A percentile compares a stretch with the other conserved stretches of the same genome.
phyloP scores from a whole-genome alignment of 176 grass and related monocot species.

The Tillandsia fasciculata region DNA sequence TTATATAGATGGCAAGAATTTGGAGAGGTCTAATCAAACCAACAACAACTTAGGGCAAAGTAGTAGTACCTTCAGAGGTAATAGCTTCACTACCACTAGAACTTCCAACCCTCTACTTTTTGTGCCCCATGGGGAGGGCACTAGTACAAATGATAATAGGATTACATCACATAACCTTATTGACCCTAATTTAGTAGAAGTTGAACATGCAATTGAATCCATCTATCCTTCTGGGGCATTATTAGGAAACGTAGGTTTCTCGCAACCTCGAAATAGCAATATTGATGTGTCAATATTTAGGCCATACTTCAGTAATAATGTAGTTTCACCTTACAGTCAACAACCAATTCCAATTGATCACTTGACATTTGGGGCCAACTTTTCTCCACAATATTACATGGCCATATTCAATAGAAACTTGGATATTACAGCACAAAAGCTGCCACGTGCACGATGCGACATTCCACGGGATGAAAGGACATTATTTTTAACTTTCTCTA shows the following conservation, averaged over 20 bases:
- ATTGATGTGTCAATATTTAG: background rate
- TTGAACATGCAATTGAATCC: background rate
- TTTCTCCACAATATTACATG: background rate
- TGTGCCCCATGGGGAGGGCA: conserved; percentile 1
- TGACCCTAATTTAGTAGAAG: background rate
- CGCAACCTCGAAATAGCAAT: background rate
- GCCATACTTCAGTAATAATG: background rate
- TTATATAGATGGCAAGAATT: background rate
- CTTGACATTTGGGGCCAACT: background rate
- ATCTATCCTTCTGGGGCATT: background rate
- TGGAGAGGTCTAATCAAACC: background rate
- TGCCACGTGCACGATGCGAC: background rate
- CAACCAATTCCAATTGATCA: background rate
- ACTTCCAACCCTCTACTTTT: background rate
- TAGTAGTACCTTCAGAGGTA: background rate
- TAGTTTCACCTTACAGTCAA: background rate
- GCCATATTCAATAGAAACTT: background rate
- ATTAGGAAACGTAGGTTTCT: background rate
- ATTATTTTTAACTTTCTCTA: conserved; percentile 63
- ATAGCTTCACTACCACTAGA: background rate
- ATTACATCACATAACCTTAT: background rate
- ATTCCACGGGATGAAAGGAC: conserved; percentile 54
- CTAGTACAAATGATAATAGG: background rate
- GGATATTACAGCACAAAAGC: background rate
- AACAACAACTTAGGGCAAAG: background rate